Percentiles rank a stretch among this genome's conserved stretches.
phyloP scores from a whole-genome alignment of 441 rosid species.

The Pelargonium citronellum region DNA sequence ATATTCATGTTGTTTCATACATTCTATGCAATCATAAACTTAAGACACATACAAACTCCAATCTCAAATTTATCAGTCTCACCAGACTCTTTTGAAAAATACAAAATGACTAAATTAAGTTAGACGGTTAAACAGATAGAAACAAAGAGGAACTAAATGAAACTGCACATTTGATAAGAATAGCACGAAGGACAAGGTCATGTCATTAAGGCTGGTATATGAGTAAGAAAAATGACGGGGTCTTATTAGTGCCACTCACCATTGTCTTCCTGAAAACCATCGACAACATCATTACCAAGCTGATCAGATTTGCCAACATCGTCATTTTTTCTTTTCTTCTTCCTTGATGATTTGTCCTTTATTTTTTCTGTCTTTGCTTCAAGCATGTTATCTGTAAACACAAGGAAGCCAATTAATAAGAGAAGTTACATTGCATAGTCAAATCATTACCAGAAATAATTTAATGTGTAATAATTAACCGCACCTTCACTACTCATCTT shows the following conservation, averaged over 20 bases:
- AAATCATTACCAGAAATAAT: neutral
- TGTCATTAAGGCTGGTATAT: neutral
- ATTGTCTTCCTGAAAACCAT: conserved; percentile 14
- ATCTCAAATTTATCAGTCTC: neutral
- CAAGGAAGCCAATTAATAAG: conserved; percentile 6
- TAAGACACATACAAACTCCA: too few relatives aligned
- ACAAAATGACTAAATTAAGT: neutral
- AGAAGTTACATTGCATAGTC: conserved; percentile 2
- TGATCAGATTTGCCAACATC: conserved; percentile 16
- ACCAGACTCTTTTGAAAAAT: neutral
- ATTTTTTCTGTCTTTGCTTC: conserved; percentile 15
- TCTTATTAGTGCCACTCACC: conserved; percentile 16
- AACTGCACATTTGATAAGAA: neutral
- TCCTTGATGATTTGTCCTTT: conserved; percentile 20
- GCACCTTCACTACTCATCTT: conserved; percentile 22
- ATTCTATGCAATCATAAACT: too few relatives aligned
- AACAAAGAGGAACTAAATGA: neutral
- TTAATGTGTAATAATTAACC: neutral
- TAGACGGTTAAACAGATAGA: neutral
- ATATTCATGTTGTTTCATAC: neutral
- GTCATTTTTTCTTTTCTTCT: conserved; percentile 23
- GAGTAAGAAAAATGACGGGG: neutral
- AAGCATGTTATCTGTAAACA: conserved; percentile 9
- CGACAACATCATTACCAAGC: conserved; percentile 14
- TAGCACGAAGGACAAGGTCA: neutral